Evolutionary conservation across 1,284 basidiomycete genomes (phyloP).

Genomic region (Ganoderma lucidum): DNA sequence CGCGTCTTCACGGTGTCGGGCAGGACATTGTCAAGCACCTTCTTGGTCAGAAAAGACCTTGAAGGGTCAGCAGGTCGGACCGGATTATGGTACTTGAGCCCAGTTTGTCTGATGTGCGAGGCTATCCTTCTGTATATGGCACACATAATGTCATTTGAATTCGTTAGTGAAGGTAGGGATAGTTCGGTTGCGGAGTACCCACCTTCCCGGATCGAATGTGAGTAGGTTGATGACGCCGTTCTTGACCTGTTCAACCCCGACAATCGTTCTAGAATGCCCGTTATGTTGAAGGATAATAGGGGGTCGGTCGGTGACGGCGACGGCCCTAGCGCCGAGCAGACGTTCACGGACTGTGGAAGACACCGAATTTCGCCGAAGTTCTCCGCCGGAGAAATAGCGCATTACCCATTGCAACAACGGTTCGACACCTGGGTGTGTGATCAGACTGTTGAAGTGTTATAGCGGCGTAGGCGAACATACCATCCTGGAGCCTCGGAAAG

Average conservation of each 20-base stretch:
- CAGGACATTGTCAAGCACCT: constrained; percentile 31
- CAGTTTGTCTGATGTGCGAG: constrained; percentile 43
- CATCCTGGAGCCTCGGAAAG: constrained; percentile 54
- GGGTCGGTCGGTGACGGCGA: constrained; percentile 69
- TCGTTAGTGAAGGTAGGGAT: background rate
- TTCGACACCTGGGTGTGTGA: constrained; percentile 46
- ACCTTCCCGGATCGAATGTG: constrained; percentile 84
- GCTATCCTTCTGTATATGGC: constrained; percentile 31
- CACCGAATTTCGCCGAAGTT: constrained; percentile 34
- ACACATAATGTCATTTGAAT: background rate
- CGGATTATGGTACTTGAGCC: constrained; percentile 37
- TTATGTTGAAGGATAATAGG: constrained; percentile 83
- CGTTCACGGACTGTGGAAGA: constrained; percentile 53
- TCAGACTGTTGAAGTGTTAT: background rate
- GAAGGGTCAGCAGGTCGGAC: background rate
- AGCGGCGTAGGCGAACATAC: constrained; percentile 37
- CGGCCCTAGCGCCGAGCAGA: constrained; percentile 54
- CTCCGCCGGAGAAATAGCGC: constrained; percentile 63
- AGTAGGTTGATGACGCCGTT: constrained; percentile 70
- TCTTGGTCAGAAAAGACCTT: constrained; percentile 20
- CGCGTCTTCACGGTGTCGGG: constrained; percentile 32
- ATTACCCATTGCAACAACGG: constrained; percentile 66
- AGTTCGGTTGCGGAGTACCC: constrained; percentile 32
- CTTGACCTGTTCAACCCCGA: constrained; percentile 79
- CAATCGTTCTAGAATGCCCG: constrained; percentile 86